Evolutionary conservation across 495 filamentous ascomycete genomes (phyloP).

Genomic region (Penicillium lividum): DNA sequence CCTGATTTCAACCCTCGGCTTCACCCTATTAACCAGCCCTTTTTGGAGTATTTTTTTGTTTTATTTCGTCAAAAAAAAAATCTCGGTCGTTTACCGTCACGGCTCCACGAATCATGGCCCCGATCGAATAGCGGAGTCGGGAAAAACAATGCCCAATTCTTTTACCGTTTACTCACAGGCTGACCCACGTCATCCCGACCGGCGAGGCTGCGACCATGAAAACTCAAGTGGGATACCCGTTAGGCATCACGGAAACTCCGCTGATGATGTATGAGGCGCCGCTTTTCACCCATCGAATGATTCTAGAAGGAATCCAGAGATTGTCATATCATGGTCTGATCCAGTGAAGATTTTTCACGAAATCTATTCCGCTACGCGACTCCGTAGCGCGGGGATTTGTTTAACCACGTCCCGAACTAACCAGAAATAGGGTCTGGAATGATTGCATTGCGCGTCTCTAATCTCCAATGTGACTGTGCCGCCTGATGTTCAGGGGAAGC

Average conservation of each 20-base stretch:
- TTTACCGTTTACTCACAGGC: background rate
- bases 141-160: background rate
- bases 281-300: background rate
- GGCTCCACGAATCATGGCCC: background rate
- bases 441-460: conserved; percentile 1
- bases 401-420: conserved; percentile 6
- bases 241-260: background rate
- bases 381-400: background rate
- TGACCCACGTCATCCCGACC: conserved; percentile 6
- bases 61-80: background rate
- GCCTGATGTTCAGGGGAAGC: background rate
- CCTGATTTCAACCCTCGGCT: too few relatives aligned
- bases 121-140: background rate
- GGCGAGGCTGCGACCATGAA: background rate
- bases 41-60: too few relatives aligned
- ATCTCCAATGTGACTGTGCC: conserved; percentile 1
- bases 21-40: too few relatives aligned
- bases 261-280: background rate
- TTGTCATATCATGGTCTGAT: background rate
- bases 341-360: background rate
- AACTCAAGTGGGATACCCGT: background rate
- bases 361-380: background rate
- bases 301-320: background rate
- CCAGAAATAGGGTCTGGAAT: background rate
- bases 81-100: background rate